Base-by-base conservation (phyloP, 768 basidiomycete genomes). In the Gloeopeniophorella convolvens region DNA sequence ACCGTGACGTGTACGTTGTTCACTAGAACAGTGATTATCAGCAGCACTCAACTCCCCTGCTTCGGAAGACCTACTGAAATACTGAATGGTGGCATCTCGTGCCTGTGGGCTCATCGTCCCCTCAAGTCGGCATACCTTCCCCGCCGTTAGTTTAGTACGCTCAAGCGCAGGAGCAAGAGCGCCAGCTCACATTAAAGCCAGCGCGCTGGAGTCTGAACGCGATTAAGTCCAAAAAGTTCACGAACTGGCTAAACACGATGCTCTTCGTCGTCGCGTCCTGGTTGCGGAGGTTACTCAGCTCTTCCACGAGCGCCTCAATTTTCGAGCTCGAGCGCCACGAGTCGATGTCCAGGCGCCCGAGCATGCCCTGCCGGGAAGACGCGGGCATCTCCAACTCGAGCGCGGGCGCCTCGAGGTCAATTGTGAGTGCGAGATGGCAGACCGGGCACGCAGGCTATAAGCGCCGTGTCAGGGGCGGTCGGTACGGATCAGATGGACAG, bases 81-180 rank as follows among this genome's bases (percentile, higher is more conserved):
- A 79, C 65, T 94, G 82, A 62, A 94, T 94, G 15, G 92, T 95
- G 1, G 90, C 88, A 66, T 96, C 92, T 58, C 94, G 78, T 42
- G 92, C 93, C 61, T 93, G 86, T 1, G 95, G 93, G n/a, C 83
- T 84, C 94, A 98, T 98, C 5, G 88, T 89, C 30, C 96, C 96
- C 67, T 97, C 92, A 37, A 98, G 71, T 31, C 96, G 85, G 60
- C 94, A 98, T 47, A 95, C 78, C 89, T 93, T 62, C 5, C 49
- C 24, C 44, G 12, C 20, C 15, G 41, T 60, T 20, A 48, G 44
- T 6, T 41, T 59, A n/a, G n/a, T n/a, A n/a, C n/a, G n/a, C n/a
- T 39, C 16, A 40, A 44, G 23, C 41, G 40, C 34, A 41, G 21
- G 15, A 20, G 28, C 15, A 12, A 44, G 11, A 15, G 39, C 18